A percentile compares a stretch with the other conserved stretches of the same genome.
Conservation (phyloP, 192 early-diverging fungal genomes). For the Umbelopsis sp. region DNA sequence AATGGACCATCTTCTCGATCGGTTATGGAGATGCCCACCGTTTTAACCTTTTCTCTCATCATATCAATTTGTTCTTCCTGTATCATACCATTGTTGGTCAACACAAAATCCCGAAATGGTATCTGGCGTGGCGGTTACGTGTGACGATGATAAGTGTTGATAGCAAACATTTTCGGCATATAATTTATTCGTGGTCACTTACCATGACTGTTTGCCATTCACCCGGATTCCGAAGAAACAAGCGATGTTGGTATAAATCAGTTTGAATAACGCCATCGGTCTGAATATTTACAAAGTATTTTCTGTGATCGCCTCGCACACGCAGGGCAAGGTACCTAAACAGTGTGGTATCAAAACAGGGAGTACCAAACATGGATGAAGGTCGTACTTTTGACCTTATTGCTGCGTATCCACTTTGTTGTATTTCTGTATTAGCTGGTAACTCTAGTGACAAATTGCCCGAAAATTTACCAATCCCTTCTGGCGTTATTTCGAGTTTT, state of each 20-base stretch:
- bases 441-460: constrained; percentile 81
- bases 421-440: constrained; percentile 69
- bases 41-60: constrained; percentile 81
- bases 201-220: constrained; percentile 92
- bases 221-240: constrained; percentile 85
- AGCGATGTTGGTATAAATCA: constrained; percentile 91
- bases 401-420: constrained; percentile 91
- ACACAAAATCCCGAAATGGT: constrained; percentile 90
- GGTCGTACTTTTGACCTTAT: constrained; percentile 74
- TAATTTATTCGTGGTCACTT: not conserved
- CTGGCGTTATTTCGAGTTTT: constrained; percentile 68
- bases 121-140: constrained; percentile 63
- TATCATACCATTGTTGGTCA: constrained; percentile 88
- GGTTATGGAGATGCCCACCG: constrained; percentile 86
- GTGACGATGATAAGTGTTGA: not conserved
- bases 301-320: constrained; percentile 78
- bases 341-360: constrained; percentile 81
- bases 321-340: constrained; percentile 84
- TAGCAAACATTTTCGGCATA: not conserved
- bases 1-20: constrained; percentile 85
- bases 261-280: constrained; percentile 81
- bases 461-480: constrained; percentile 69
- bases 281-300: constrained; percentile 94
- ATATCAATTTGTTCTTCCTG: constrained; percentile 86
- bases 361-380: constrained; percentile 71